Conservation (phyloP, 129 eudicot species). For the Daucus carota region DH1_v3.0 NC_030386.2:25018501-25019000, state of each 20-base stretch:
- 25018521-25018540: slow-evolving; percentile 47
- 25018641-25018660: slow-evolving; percentile 56
- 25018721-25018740: slow-evolving; percentile 69
- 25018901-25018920: slow-evolving; percentile 37
- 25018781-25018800: slow-evolving; percentile 26
- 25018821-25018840: slow-evolving; percentile 34
- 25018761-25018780: slow-evolving; percentile 32
- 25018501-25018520: slow-evolving; percentile 41
- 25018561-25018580: slow-evolving; percentile 57
- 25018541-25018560: slow-evolving; percentile 47
- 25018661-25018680: slow-evolving; percentile 42
- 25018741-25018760: slow-evolving; percentile 42
- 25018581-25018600: slow-evolving; percentile 37
- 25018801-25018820: slow-evolving; percentile 35
- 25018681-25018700: slow-evolving; percentile 44
- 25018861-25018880: slow-evolving; percentile 44
- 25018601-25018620: slow-evolving; percentile 49
- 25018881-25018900: slow-evolving; percentile 35
- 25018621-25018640: slow-evolving; percentile 71
- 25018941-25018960: slow-evolving; percentile 40
- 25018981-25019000: slow-evolving; percentile 51
- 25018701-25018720: slow-evolving; percentile 38
- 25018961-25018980: slow-evolving; percentile 48
- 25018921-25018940: slow-evolving; percentile 55
- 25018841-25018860: slow-evolving; percentile 29